Percentiles rank a stretch among this genome's conserved stretches.
Conservation (phyloP, 495 filamentous ascomycete genomes). For the Aspergillus funiculosus region DNA sequence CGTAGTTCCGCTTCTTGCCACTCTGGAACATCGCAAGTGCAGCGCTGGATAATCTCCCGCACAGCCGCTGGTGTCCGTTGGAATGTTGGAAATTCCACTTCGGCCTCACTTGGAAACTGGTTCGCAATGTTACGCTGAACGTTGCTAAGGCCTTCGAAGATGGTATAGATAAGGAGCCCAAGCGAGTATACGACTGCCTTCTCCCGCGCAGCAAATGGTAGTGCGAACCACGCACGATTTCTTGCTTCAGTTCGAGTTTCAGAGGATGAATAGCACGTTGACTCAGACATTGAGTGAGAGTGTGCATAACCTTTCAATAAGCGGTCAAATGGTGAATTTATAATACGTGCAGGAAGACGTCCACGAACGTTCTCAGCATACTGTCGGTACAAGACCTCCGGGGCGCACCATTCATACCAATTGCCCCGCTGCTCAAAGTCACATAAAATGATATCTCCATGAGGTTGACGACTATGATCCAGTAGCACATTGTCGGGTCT, state of each 20-base stretch:
- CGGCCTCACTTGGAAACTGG: slow-evolving; percentile 6
- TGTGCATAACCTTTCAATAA: background rate
- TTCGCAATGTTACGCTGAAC: slow-evolving; percentile 7
- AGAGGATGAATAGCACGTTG: background rate
- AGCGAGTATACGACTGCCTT: slow-evolving; percentile 4
- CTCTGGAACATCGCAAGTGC: background rate
- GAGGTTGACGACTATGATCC: no score
- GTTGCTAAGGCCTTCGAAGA: slow-evolving; percentile 6
- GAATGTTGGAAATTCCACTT: slow-evolving; percentile 6
- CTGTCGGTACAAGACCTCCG: slow-evolving; percentile 6
- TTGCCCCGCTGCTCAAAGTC: slow-evolving; percentile 9
- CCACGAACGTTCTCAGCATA: slow-evolving; percentile 6
- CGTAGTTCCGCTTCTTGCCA: background rate
- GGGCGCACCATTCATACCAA: slow-evolving; percentile 9
- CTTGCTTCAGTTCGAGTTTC: slow-evolving; percentile 1
- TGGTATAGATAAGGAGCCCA: slow-evolving; percentile 1
- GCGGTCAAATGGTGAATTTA: slow-evolving; percentile 5
- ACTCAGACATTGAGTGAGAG: background rate
- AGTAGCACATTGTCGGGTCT: slow-evolving; percentile 7
- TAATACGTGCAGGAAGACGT: background rate
- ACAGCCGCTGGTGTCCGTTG: slow-evolving; percentile 1
- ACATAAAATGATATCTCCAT: slow-evolving; percentile 1
- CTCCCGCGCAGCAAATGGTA: slow-evolving; percentile 1
- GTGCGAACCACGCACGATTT: slow-evolving; percentile 8
- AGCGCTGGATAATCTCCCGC: slow-evolving; percentile 1